Evolutionary conservation across 2,329 filamentous ascomycete genomes (phyloP), one percentile per base, ranked within the genome.

Genomic region (Juglanconis sp.): DNA sequence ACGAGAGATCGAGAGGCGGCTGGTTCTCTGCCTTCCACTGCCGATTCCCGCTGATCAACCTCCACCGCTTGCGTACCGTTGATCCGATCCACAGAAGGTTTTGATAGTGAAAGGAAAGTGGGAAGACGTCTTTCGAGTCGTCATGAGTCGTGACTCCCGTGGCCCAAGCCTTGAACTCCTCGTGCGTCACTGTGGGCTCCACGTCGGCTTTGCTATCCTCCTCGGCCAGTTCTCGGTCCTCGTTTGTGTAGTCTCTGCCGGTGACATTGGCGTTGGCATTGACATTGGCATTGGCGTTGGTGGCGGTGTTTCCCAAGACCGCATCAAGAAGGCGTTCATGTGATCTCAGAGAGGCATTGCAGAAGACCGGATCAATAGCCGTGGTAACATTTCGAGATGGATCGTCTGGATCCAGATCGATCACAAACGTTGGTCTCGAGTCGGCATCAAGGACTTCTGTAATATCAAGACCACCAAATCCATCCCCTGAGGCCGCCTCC

Each of bases 51-150:
- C 76, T 79, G 60, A 79, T 68, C 5, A 77, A 65, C 59, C 75
- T 70, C 76, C 70, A 78, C 52, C 69, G 71, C 62, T 72, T 75
- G 1, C 65, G 69, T 34, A 72, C 70, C n/a, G 72, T 77, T 6
- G 69, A 75, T 6, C 67, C 75, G 5, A 71, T 78, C 76, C 69
- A 76, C 6, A 76, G 66, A 56, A 75, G 61, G 51, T 70, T 67
- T 7, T 64, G 63, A 59, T 68, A 75, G 4, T 76, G 53, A 49
- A 77, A 73, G 7, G 74, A 76, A 0, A 77, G 70, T 0, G 78
- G 78, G 47, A 76, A 79, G 4, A 79, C 71, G 57, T 80, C 77
- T 61, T 72, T 72, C 2, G 76, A 77, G 55, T 77, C 75, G 51
- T 79, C 76, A 58, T 77, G 76, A 5, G 69, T 70, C 4, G 75